Evolutionary conservation across 495 filamentous ascomycete genomes (phyloP).

Genomic region (Annulohypoxylon maeteangense): DNA sequence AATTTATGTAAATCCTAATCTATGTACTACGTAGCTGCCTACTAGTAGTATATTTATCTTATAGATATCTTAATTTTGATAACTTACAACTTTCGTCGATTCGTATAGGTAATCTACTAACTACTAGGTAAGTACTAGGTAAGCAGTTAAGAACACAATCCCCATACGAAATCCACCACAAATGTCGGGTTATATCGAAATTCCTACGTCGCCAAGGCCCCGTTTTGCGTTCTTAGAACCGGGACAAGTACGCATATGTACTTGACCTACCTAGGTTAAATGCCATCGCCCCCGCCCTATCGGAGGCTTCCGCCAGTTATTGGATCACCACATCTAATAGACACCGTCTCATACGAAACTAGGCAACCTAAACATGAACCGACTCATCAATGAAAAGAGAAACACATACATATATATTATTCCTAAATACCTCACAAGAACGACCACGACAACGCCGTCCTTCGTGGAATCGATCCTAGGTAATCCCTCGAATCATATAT

Average conservation of each 20-base stretch:
- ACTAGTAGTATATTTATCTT: too few relatives aligned
- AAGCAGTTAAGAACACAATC: not conserved
- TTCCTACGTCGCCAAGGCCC: constrained; percentile 26
- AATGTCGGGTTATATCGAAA: constrained; percentile 38
- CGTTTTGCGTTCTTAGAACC: constrained; percentile 10
- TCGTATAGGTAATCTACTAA: not conserved
- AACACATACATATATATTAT: constrained; percentile 9
- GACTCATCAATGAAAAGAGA: constrained; percentile 14
- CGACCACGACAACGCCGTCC: constrained; percentile 19
- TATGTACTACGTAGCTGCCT: too few relatives aligned
- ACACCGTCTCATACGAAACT: constrained; percentile 21
- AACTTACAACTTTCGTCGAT: not conserved
- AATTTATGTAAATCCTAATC: not conserved
- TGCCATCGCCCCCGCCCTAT: constrained; percentile 36
- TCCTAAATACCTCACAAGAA: constrained; percentile 15
- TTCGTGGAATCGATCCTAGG: constrained; percentile 4
- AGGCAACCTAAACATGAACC: constrained; percentile 11
- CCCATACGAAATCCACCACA: not conserved
- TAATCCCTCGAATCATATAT: constrained; percentile 28
- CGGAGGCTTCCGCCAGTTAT: constrained; percentile 39
- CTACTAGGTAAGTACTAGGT: not conserved
- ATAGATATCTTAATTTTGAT: not conserved
- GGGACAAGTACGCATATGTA: not conserved
- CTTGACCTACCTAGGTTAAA: constrained; percentile 7
- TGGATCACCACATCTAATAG: constrained; percentile 14